Percentiles rank a stretch among this genome's conserved stretches.
These are phyloP conservation scores for Penicillium maclennaniae DNA, from an alignment of 495 filamentous ascomycete genomes.

Conservation along the genomic window DNA sequence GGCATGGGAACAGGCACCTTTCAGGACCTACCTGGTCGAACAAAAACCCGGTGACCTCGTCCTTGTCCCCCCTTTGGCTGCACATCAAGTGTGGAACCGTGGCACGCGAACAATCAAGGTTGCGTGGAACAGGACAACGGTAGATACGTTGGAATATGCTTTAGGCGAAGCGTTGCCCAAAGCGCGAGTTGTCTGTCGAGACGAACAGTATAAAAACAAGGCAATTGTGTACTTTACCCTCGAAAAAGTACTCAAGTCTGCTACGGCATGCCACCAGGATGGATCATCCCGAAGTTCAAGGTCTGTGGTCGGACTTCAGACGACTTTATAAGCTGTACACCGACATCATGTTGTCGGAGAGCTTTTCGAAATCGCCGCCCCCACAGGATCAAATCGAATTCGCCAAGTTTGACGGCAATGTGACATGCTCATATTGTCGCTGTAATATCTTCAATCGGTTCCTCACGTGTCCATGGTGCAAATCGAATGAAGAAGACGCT, in stretches of 20 bases:
- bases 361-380: conserved; percentile 58
- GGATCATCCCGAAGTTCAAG: conserved; percentile 52
- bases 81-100: conserved; percentile 97
- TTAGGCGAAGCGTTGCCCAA: conserved; percentile 81
- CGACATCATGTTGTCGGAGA: conserved; percentile 75
- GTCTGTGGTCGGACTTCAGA: conserved; percentile 74
- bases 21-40: conserved; percentile 88
- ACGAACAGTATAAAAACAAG: conserved; percentile 98
- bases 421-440: conserved; percentile 93
- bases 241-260: conserved; percentile 64
- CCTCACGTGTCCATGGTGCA: conserved; percentile 80
- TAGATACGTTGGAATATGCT: conserved; percentile 82
- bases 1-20: conserved; percentile 88
- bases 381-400: conserved; percentile 65
- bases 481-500: conserved; percentile 61
- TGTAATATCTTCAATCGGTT: conserved; percentile 98
- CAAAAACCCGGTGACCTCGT: conserved; percentile 93
- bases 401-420: conserved; percentile 75
- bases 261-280: conserved; percentile 46
- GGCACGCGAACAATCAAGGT: conserved; percentile 94
- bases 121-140: conserved; percentile 96
- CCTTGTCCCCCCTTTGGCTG: conserved; percentile 90
- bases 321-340: conserved; percentile 72
- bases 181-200: conserved; percentile 88
- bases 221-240: conserved; percentile 86